A percentile compares a stretch with the other conserved stretches of the same genome.
phyloP scores from a whole-genome alignment of 1,284 basidiomycete species.

The Tilletia setariae region DNA sequence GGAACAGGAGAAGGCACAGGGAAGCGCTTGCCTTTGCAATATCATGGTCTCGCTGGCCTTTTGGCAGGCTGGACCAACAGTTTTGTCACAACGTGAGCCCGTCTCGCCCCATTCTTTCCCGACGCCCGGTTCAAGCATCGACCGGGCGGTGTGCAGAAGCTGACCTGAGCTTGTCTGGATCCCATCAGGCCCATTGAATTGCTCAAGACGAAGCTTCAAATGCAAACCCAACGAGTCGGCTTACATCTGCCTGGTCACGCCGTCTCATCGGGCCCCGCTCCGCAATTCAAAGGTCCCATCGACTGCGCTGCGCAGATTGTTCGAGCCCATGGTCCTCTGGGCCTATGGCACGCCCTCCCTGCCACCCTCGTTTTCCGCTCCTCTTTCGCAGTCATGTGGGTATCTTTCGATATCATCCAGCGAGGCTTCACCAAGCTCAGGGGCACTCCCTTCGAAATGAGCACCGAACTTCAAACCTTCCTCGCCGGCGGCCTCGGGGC shows the following conservation, averaged over 20 bases:
- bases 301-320: slow-evolving; percentile 54
- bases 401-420: slow-evolving; percentile 50
- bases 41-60: slow-evolving; percentile 63
- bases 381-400: slow-evolving; percentile 51
- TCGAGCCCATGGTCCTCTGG: slow-evolving; percentile 39
- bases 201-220: slow-evolving; percentile 68
- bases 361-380: slow-evolving; percentile 55
- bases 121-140: neutral
- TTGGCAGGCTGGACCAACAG: slow-evolving; percentile 73
- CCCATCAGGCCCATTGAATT: slow-evolving; percentile 63
- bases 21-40: slow-evolving; percentile 29
- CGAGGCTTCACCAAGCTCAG: slow-evolving; percentile 27
- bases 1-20: slow-evolving; percentile 26
- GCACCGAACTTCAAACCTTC: slow-evolving; percentile 66
- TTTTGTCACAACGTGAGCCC: slow-evolving; percentile 55
- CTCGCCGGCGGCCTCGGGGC: slow-evolving; percentile 61
- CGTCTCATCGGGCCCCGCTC: neutral
- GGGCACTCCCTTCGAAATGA: slow-evolving; percentile 58
- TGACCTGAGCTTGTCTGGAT: neutral
- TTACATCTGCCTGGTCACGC: slow-evolving; percentile 28
- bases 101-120: too few relatives aligned
- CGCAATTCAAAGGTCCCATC: slow-evolving; percentile 47
- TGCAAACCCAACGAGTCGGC: slow-evolving; percentile 64
- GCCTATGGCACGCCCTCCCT: slow-evolving; percentile 54
- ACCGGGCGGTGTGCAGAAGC: too few relatives aligned